Conservation (phyloP, 768 basidiomycete species). For the Termitomyces titanicus region DNA sequence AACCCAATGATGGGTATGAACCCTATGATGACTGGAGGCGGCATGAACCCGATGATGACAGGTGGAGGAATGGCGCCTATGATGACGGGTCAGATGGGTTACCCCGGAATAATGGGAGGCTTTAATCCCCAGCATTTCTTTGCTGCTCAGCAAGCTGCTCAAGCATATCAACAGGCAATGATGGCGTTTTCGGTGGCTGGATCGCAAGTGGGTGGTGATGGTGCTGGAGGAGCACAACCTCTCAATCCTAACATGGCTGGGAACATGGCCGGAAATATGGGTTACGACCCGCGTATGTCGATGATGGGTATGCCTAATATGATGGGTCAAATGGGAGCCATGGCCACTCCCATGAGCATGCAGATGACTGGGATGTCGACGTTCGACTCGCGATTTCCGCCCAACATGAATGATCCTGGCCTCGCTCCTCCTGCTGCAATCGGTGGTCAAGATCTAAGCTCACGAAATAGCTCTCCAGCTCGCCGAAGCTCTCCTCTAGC, state of each 20-base stretch:
- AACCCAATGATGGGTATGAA: constrained; percentile 47
- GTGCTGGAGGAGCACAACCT: constrained; percentile 35
- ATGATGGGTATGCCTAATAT: constrained; percentile 78
- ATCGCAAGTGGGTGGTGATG: constrained; percentile 63
- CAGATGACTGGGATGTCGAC: constrained; percentile 62
- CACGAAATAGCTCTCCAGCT: constrained; percentile 49
- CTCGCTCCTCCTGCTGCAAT: constrained; percentile 33
- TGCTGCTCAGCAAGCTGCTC: constrained; percentile 80
- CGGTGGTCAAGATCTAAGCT: constrained; percentile 32
- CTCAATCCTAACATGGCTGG: constrained; percentile 58
- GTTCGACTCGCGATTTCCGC: constrained; percentile 58
- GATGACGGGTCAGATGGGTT: constrained; percentile 45
- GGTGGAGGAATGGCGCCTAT: constrained; percentile 39
- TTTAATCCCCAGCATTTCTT: constrained; percentile 78
- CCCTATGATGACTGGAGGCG: constrained; percentile 50
- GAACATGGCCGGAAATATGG: constrained; percentile 23
- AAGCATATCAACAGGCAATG: constrained; percentile 90
- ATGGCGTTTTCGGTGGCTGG: constrained; percentile 76
- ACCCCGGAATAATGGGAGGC: constrained; percentile 58
- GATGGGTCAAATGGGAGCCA: constrained; percentile 38
- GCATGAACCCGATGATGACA: constrained; percentile 54
- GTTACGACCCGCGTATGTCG: constrained; percentile 75
- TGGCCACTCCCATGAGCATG: constrained; percentile 36
- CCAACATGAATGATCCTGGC: constrained; percentile 29
- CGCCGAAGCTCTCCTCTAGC: constrained; percentile 52